A percentile compares a stretch with the other conserved stretches of the same genome.
Conservation (phyloP, 2,329 filamentous ascomycete genomes). For the Ilyonectria destructans region DNA sequence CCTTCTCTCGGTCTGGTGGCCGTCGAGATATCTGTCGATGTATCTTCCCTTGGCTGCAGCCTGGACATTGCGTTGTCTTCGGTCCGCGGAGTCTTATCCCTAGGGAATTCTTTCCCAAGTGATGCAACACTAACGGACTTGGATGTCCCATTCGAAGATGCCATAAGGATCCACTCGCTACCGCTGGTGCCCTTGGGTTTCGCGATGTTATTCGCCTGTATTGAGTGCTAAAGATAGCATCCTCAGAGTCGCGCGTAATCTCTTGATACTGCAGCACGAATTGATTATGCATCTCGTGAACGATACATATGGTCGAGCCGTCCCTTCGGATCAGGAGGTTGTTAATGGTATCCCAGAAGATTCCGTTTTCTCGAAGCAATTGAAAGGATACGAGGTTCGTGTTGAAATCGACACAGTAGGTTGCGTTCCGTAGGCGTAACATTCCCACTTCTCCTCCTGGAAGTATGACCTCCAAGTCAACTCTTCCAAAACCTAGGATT, state of each 20-base stretch:
- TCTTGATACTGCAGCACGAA: neutral
- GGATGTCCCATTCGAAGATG: neutral
- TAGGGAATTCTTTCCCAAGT: neutral
- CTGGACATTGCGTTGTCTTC: neutral
- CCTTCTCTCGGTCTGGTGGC: neutral
- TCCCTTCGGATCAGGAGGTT: neutral
- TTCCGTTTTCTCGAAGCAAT: neutral
- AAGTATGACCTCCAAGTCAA: neutral
- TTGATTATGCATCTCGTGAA: neutral
- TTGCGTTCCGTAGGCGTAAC: neutral
- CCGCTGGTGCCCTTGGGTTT: neutral
- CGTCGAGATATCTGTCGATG: neutral
- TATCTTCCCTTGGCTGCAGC: neutral
- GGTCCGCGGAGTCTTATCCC: neutral
- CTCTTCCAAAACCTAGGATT: neutral
- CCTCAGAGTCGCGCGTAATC: neutral
- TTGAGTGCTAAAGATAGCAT: neutral
- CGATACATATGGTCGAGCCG: neutral
- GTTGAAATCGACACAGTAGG: neutral
- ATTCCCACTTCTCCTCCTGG: neutral
- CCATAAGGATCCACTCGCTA: neutral
- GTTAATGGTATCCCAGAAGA: slow-evolving; percentile 4
- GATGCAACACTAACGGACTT: neutral
- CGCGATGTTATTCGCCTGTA: neutral
- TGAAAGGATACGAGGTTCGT: slow-evolving; percentile 2